Evolutionary conservation across 257 asterid species (phyloP), one percentile per base, ranked within the genome.

Genomic region (Galeopsis tetrahit): DNA sequence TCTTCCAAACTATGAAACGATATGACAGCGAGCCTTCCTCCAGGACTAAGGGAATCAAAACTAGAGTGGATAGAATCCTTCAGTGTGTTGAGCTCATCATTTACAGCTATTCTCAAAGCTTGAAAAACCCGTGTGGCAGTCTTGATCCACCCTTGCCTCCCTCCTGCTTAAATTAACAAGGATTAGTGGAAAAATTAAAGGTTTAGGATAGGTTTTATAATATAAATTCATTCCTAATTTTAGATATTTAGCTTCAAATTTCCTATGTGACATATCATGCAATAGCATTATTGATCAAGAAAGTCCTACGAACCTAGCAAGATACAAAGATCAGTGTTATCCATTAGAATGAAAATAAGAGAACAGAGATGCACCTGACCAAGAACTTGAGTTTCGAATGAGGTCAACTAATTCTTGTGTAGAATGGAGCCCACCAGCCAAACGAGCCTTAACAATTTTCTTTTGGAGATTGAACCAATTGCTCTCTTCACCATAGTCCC

Each of bases 81-180:
- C 53, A 92, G 80, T 5, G 88, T 92, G 73, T 70, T 88, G 52
- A 95, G 98, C 83, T 95, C 98, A 68, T 94, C 98, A 40, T 94
- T 91, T 13, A 94, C 99, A 51, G 98, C 98, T 85, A 94, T 94
- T 67, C 99, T 73, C 56, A 94, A 76, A 43, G 96, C 99, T 78
- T 94, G 99, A 71, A 94, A 94, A 14, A 95, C 98, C 51, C 99
- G 83, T 74, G 90, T 88, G 2, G 99, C 98, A 1, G 98, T 95
- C 86, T 95, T 95, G 28, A 95, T 95, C 99, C 99, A 95, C 63
- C 99, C 99, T 74, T 95, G 98, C 79, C 98, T 90, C 21, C 96
- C 95, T 80, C 96, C 96, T 91, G 91, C 57, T 56, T 65, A 34
- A 38, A 42, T 71, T 49, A 66, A 17, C 55, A 39, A n/a, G 9